These are phyloP conservation scores for Aechmea fasciata DNA, from an alignment of 176 grass and related monocot genomes.

Conservation along the genomic window DNA sequence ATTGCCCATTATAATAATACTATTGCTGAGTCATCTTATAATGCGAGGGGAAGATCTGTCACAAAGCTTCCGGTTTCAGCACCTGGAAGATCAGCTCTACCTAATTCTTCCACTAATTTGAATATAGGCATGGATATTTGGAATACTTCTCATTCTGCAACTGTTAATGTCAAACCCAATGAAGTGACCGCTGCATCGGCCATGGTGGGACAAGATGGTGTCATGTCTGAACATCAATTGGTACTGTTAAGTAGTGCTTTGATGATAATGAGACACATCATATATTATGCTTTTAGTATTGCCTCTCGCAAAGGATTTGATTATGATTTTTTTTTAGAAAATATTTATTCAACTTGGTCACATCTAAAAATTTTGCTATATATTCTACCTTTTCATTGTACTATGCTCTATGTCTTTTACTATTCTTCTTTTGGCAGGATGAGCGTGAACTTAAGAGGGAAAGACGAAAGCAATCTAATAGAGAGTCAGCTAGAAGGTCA, in stretches of 20 bases:
- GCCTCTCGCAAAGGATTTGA: background rate
- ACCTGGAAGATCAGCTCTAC: slow-evolving; percentile 58
- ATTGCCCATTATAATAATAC: slow-evolving; percentile 18
- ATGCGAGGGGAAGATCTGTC: slow-evolving; percentile 46
- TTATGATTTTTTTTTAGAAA: background rate
- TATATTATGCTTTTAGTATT: background rate
- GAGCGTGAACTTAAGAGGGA: slow-evolving; percentile 82
- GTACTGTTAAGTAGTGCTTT: background rate
- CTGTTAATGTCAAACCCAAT: slow-evolving; percentile 24
- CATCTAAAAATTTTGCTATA: slow-evolving; percentile 23
- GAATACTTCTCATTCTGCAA: slow-evolving; percentile 47
- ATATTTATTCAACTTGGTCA: background rate
- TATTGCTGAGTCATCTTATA: slow-evolving; percentile 33
- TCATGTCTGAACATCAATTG: slow-evolving; percentile 8
- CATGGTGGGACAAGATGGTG: slow-evolving; percentile 21
- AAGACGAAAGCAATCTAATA: slow-evolving; percentile 89
- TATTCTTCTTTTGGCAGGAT: slow-evolving; percentile 45
- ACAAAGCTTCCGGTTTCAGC: slow-evolving; percentile 94
- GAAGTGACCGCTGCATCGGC: slow-evolving; percentile 30
- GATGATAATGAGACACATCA: background rate
- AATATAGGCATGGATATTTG: slow-evolving; percentile 88
- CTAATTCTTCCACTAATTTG: slow-evolving; percentile 49
- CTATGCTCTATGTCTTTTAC: slow-evolving; percentile 5
- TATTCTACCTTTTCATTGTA: background rate
- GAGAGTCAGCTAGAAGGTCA: slow-evolving; percentile 89